Percentiles rank a stretch among this genome's conserved stretches.
These are phyloP conservation scores for Emergomyces pasteurianus DNA, from an alignment of 2,329 filamentous ascomycete genomes.

Conservation along the genomic window DNA sequence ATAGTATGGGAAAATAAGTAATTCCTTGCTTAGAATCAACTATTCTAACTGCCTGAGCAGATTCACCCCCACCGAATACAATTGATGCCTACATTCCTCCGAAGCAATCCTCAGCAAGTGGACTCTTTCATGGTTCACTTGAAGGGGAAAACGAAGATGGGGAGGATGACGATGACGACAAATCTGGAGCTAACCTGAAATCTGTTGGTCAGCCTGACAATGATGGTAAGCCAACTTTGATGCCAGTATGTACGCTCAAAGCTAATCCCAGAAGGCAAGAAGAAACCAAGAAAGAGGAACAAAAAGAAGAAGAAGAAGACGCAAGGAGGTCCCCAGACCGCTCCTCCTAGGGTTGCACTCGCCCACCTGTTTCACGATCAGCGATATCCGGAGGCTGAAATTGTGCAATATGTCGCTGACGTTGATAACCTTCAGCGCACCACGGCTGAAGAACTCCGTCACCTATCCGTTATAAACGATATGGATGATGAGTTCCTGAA, in stretches of 20 bases:
- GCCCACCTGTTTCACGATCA: conserved; percentile 34
- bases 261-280: conserved; percentile 17
- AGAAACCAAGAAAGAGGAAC: conserved; percentile 32
- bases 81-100: conserved; percentile 3
- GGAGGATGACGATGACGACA: conserved; percentile 17
- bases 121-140: conserved; percentile 1
- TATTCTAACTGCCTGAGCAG: background rate
- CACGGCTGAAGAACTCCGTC: conserved; percentile 36
- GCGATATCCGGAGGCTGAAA: conserved; percentile 36
- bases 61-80: background rate
- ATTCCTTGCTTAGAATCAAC: background rate
- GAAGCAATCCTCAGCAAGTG: background rate
- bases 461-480: conserved; percentile 27
- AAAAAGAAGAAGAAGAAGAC: conserved; percentile 31
- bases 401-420: conserved; percentile 28
- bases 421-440: conserved; percentile 36
- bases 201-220: conserved; percentile 4
- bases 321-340: conserved; percentile 24
- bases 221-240: conserved; percentile 4
- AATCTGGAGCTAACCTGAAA: conserved; percentile 12
- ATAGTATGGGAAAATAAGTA: conserved; percentile 5
- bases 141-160: conserved; percentile 18
- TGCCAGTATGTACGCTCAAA: background rate
- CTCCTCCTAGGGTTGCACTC: conserved; percentile 37
- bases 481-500: conserved; percentile 38